phyloP scores from a whole-genome alignment of 2,329 filamentous ascomycete genomes.

The Alternaria conjuncta region DNA sequence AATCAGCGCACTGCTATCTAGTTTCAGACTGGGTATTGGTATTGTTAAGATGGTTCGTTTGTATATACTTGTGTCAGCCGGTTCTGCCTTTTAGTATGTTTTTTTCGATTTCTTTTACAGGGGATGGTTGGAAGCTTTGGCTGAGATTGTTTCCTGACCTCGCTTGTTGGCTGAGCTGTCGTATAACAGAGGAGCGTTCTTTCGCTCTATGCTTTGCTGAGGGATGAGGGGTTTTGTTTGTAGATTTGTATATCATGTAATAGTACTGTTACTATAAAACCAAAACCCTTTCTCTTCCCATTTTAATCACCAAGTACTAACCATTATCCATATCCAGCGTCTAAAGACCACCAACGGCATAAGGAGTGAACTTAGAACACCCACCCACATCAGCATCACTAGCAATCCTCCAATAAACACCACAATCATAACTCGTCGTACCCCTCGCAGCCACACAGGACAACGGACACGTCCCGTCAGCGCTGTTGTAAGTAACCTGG shows the following conservation, averaged over 20 bases:
- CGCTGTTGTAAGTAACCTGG: not conserved
- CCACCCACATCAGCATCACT: not conserved
- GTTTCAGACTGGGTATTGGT: not conserved
- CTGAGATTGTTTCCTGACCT: not conserved
- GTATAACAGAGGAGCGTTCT: not conserved
- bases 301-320: too few species aligned
- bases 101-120: not conserved
- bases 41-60: not conserved
- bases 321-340: not conserved
- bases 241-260: not conserved
- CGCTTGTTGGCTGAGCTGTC: not conserved
- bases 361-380: not conserved
- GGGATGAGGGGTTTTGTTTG: not conserved
- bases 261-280: not conserved
- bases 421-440: not conserved
- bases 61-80: not conserved
- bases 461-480: not conserved
- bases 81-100: not conserved
- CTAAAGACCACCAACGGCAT: not conserved
- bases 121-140: not conserved
- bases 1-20: slow-evolving; percentile 10
- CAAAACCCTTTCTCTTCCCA: rapidly evolving
- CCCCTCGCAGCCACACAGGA: not conserved
- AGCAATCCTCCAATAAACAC: not conserved
- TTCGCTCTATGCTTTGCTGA: not conserved